Percentiles rank a stretch among this genome's conserved stretches.
Evolutionary conservation across 1,139 yeast genomes (phyloP).

Genomic region (Saccharomyces hybrid): DNA sequence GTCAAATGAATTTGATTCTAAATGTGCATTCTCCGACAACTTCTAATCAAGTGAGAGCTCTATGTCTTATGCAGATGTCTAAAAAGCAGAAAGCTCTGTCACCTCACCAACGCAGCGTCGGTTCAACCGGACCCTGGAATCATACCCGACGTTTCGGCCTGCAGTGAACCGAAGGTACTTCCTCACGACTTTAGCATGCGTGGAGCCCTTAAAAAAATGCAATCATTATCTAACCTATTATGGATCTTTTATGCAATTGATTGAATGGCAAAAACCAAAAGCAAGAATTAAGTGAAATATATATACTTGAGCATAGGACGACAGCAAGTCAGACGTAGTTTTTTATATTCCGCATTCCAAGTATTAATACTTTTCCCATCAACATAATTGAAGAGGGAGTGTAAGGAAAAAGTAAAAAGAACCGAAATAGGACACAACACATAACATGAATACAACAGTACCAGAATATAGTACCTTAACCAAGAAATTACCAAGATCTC

Average conservation of each 20-base stretch:
- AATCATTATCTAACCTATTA: neutral
- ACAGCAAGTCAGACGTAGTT: neutral
- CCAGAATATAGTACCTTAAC: conserved; percentile 11
- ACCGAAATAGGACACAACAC: neutral
- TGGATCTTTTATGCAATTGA: neutral
- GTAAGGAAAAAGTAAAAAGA: neutral
- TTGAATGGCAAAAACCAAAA: neutral
- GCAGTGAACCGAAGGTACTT: neutral
- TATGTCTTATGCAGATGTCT: neutral
- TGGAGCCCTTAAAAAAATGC: neutral
- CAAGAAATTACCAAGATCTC: conserved; percentile 10
- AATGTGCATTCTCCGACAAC: too few relatives aligned
- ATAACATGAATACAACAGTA: conserved; percentile 1
- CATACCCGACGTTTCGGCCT: neutral
- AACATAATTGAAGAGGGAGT: neutral
- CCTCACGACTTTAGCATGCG: neutral
- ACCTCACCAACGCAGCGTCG: neutral
- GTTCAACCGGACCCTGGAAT: neutral
- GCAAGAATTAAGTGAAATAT: neutral
- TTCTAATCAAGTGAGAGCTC: too few relatives aligned
- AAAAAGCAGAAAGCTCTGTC: neutral
- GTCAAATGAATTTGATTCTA: too few relatives aligned
- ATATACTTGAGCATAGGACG: neutral
- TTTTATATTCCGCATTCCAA: neutral
- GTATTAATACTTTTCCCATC: neutral